Percentiles rank a stretch among this genome's conserved stretches.
Evolutionary conservation across 73 alveolate species (phyloP).

Genomic region (Paramecium sexaurelia): DNA sequence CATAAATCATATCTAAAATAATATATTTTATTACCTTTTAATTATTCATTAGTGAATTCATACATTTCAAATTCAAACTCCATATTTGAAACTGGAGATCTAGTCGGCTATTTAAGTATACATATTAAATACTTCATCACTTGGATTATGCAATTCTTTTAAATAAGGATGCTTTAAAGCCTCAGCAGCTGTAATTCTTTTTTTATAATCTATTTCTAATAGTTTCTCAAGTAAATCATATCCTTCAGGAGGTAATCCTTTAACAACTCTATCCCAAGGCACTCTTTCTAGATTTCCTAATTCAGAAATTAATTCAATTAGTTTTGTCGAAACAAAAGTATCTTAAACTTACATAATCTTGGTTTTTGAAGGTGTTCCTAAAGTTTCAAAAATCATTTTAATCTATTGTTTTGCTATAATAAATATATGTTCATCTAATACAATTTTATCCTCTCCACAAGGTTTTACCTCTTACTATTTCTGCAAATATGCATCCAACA

Average conservation of each 20-base stretch:
- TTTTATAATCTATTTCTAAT: constrained; percentile 56
- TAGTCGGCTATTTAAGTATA: background rate
- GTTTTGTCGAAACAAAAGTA: background rate
- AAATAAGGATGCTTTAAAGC: constrained; percentile 73
- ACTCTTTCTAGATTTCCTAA: background rate
- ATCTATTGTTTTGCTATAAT: constrained; percentile 23
- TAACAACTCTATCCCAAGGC: constrained; percentile 31
- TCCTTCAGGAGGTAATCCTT: constrained; percentile 52
- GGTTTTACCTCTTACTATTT: constrained; percentile 47
- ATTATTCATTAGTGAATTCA: constrained; percentile 57
- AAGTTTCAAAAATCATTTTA: constrained; percentile 35
- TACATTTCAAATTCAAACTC: constrained; percentile 66
- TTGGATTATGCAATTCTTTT: constrained; percentile 36
- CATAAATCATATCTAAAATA: constrained; percentile 61
- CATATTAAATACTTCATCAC: constrained; percentile 20
- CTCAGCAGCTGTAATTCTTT: constrained; percentile 73
- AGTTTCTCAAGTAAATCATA: constrained; percentile 69
- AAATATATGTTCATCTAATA: background rate
- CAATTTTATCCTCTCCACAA: constrained; percentile 45
- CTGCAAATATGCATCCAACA: constrained; percentile 67
- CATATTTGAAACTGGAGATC: constrained; percentile 44
- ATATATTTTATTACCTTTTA: constrained; percentile 46
- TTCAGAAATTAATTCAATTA: background rate
- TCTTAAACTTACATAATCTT: constrained; percentile 38
- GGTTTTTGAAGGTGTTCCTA: constrained; percentile 49